A percentile compares a stretch with the other conserved stretches of the same genome.
phyloP scores from a whole-genome alignment of 768 basidiomycete species.

The Xerocomellus amylosporus region DNA sequence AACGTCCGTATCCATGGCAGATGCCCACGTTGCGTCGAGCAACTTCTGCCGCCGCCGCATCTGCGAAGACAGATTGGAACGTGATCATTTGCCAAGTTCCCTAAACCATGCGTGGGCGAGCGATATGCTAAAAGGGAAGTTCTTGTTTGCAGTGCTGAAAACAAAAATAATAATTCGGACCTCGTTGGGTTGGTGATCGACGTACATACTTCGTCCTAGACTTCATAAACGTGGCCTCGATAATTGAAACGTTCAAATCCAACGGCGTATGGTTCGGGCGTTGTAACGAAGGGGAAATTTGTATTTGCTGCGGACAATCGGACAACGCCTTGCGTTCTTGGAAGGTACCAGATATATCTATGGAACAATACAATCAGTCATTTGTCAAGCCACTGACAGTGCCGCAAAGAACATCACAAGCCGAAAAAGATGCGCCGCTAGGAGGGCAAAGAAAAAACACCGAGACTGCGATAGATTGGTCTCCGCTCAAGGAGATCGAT shows the following conservation, averaged over 20 bases:
- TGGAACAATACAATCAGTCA: neutral
- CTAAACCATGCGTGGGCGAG: conserved; percentile 10
- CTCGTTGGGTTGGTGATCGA: conserved; percentile 9
- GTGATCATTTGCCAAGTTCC: conserved; percentile 19
- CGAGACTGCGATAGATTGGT: conserved; percentile 6
- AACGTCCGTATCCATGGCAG: conserved; percentile 29
- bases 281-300: neutral
- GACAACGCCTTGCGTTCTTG: neutral
- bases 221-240: neutral
- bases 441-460: conserved; percentile 1
- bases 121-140: conserved; percentile 7
- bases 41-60: conserved; percentile 6
- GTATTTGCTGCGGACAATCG: conserved; percentile 10
- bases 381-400: conserved; percentile 10
- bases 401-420: conserved; percentile 5
- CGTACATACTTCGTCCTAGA: conserved; percentile 1
- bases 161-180: neutral
- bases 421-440: conserved; percentile 13
- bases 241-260: conserved; percentile 10
- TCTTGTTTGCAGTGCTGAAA: conserved; percentile 1
- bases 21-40: conserved; percentile 25
- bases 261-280: neutral
- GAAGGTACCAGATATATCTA: conserved; percentile 2
- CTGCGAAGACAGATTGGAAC: conserved; percentile 21
- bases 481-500: conserved; percentile 12